These are phyloP conservation scores for Phaeosphaeriaceae sp. DNA, from an alignment of 2,329 filamentous ascomycete species.

Conservation along the genomic window DNA sequence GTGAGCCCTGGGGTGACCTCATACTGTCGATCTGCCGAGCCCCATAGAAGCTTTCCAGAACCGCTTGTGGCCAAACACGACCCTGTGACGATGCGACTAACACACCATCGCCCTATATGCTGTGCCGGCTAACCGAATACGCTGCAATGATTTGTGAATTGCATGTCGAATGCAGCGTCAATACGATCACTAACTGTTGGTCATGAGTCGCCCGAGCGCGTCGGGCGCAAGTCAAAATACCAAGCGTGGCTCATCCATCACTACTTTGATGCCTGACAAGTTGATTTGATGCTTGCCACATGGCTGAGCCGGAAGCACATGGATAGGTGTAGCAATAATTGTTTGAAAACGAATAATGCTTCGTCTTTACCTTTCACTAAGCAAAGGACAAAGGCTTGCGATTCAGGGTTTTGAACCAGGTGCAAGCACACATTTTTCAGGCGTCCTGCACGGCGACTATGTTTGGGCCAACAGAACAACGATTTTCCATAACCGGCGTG, in stretches of 20 bases:
- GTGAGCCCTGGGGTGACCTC: constrained; percentile 12
- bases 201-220: background rate
- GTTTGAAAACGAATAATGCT: background rate
- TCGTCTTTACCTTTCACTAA: background rate
- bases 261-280: background rate
- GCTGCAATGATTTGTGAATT: constrained; percentile 7
- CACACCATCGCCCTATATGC: constrained; percentile 3
- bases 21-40: constrained; percentile 13
- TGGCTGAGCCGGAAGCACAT: background rate
- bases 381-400: background rate
- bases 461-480: background rate
- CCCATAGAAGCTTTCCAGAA: background rate
- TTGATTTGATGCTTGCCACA: background rate
- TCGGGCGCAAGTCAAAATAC: background rate
- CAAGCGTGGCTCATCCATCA: background rate
- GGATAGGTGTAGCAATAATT: background rate
- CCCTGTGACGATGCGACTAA: constrained; percentile 2
- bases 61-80: constrained; percentile 13
- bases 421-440: background rate
- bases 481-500: background rate
- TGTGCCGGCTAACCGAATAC: constrained; percentile 17
- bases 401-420: background rate
- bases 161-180: background rate
- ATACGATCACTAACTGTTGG: background rate
- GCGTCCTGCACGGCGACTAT: background rate